phyloP scores from a whole-genome alignment of 2,329 filamentous ascomycete species.

The Cladorrhinum sp. region DNA sequence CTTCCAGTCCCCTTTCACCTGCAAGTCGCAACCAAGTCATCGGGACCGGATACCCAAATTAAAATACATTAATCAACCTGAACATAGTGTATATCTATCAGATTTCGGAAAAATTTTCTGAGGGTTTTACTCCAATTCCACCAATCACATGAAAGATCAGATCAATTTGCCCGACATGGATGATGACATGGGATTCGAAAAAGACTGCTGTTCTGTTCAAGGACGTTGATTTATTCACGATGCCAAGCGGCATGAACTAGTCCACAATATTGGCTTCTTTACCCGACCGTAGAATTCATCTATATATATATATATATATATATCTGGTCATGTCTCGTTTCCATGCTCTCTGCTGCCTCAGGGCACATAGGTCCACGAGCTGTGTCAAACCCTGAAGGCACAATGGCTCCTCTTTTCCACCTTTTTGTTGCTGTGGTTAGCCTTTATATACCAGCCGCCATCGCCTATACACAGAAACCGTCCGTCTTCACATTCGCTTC shows the following conservation, averaged over 20 bases:
- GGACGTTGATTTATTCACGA: not conserved
- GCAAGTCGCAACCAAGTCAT: not conserved
- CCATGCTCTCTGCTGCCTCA: not conserved
- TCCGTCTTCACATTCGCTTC: constrained; percentile 23
- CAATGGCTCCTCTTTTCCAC: constrained; percentile 12
- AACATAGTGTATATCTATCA: not conserved
- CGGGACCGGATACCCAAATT: not conserved
- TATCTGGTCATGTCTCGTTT: not conserved
- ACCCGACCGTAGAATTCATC: not conserved
- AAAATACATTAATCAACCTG: not conserved
- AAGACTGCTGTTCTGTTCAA: too few species aligned
- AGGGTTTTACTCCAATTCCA: not conserved
- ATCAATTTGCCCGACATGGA: not conserved
- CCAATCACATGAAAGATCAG: not conserved
- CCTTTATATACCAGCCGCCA: constrained; percentile 2
- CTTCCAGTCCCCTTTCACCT: not conserved
- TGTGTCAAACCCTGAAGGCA: not conserved
- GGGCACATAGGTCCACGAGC: not conserved
- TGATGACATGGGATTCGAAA: not conserved
- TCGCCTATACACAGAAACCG: constrained; percentile 15
- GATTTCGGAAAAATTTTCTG: not conserved
- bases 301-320: not conserved
- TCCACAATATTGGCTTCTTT: not conserved
- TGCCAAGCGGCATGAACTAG: not conserved
- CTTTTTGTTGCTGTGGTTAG: constrained; percentile 2